Conservation (phyloP, 768 basidiomycete species). For the Clitopilus passeckerianus region DNA sequence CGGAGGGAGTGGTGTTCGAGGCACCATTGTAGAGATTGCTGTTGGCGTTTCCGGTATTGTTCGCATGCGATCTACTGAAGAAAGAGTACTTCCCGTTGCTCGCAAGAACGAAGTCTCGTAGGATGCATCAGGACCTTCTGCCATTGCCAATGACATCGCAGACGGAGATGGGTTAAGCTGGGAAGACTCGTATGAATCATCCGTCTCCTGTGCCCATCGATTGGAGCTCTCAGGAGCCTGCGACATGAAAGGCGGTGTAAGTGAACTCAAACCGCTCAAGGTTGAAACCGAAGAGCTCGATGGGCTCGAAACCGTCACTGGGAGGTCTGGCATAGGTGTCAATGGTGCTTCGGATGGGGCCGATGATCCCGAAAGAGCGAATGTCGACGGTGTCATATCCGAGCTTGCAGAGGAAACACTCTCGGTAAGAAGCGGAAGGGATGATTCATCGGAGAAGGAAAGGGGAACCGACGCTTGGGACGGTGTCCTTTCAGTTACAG, state of each 20-base stretch:
- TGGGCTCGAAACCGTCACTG: conserved; percentile 13
- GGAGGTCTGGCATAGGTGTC: conserved; percentile 10
- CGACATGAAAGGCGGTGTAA: conserved; percentile 30
- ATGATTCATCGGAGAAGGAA: conserved; percentile 7
- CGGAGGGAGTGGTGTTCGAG: conserved; percentile 28
- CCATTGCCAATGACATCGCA: conserved; percentile 43
- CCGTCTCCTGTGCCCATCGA: conserved; percentile 59
- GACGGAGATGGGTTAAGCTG: conserved; percentile 71
- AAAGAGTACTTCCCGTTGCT: conserved; percentile 48
- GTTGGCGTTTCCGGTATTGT: conserved; percentile 38
- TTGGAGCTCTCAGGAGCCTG: conserved; percentile 32
- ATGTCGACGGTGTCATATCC: conserved; percentile 14
- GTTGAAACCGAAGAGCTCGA: conserved; percentile 24
- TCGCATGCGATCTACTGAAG: conserved; percentile 37
- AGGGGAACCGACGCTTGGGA: conserved; percentile 29
- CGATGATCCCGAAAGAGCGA: conserved; percentile 14
- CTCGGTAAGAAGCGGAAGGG: conserved; percentile 7
- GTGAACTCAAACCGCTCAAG: conserved; percentile 36
- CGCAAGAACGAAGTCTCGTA: conserved; percentile 73
- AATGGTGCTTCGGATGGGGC: conserved; percentile 16
- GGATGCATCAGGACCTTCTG: conserved; percentile 58
- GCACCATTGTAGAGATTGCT: conserved; percentile 20
- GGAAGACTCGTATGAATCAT: conserved; percentile 73
- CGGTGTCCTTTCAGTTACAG: conserved; percentile 4
- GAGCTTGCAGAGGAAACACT: conserved; percentile 11